phyloP scores from a whole-genome alignment of 2,329 filamentous ascomycete species.

The Xylaria sp. region DNA sequence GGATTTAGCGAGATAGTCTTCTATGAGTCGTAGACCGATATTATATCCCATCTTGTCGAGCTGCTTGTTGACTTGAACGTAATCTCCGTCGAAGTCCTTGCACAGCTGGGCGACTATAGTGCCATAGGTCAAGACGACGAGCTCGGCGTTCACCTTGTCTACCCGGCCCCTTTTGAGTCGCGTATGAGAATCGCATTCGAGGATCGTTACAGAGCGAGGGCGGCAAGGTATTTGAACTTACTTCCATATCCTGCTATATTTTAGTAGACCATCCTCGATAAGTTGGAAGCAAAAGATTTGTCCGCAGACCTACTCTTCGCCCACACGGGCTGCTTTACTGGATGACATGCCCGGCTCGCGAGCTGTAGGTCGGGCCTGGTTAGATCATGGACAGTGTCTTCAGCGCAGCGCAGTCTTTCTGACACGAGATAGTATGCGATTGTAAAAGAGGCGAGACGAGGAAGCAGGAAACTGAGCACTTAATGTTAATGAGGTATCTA shows the following conservation, averaged over 20 bases:
- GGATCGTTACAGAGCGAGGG: conserved; percentile 3
- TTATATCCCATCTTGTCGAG: conserved; percentile 99
- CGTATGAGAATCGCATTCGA: conserved; percentile 36
- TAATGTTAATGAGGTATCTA: not conserved
- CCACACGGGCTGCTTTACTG: conserved; percentile 69
- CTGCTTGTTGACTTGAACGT: conserved; percentile 95
- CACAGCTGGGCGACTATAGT: conserved; percentile 97
- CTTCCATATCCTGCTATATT: conserved; percentile 83
- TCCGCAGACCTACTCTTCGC: conserved; percentile 66
- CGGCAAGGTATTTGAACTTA: conserved; percentile 61
- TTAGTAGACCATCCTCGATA: conserved; percentile 37
- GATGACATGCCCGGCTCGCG: conserved; percentile 62
- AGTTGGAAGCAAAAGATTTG: conserved; percentile 14
- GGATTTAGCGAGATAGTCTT: conserved; percentile 97
- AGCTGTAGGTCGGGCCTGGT: conserved; percentile 40
- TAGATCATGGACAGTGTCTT: conserved; percentile 43
- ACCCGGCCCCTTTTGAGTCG: conserved; percentile 77
- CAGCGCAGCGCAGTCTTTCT: conserved; percentile 1
- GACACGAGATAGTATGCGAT: not conserved
- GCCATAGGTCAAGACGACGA: conserved; percentile 96
- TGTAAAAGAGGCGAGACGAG: conserved; percentile 1
- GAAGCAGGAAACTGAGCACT: conserved; percentile 1
- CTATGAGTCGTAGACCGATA: conserved; percentile 93
- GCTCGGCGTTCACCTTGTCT: conserved; percentile 97
- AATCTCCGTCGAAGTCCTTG: conserved; percentile 95